A percentile compares a stretch with the other conserved stretches of the same genome.
Conservation (phyloP, 345 rosid species). For the Gossypium rotundifolium region DNA sequence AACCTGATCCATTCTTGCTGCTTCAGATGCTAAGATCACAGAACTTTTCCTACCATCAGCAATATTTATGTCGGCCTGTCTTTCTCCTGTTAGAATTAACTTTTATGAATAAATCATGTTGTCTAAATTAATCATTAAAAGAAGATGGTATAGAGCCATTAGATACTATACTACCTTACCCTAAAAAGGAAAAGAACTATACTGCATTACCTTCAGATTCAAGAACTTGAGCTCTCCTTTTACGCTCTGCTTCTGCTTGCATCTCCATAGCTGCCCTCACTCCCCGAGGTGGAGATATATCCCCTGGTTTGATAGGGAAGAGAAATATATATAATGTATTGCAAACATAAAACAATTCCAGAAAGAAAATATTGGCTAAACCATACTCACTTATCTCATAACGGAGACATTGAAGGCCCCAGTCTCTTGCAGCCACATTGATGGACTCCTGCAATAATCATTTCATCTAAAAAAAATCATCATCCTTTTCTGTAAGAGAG, state of each 20-base stretch:
- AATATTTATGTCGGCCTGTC: slow-evolving; percentile 65
- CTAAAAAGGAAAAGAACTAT: neutral
- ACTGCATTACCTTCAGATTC: slow-evolving; percentile 62
- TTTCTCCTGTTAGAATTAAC: slow-evolving; percentile 41
- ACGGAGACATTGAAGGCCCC: slow-evolving; percentile 95
- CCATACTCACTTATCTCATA: slow-evolving; percentile 79
- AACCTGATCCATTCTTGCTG: slow-evolving; percentile 60
- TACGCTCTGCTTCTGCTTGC: slow-evolving; percentile 99
- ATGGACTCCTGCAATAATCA: slow-evolving; percentile 62
- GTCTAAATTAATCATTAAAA: neutral
- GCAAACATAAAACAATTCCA: neutral
- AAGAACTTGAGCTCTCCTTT: slow-evolving; percentile 83
- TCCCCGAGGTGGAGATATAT: slow-evolving; percentile 90
- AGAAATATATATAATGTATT: neutral
- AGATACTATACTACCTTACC: slow-evolving; percentile 6
- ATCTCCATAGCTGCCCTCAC: slow-evolving; percentile 95
- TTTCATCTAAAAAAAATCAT: slow-evolving; percentile 6
- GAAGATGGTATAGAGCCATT: neutral
- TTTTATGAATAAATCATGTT: neutral
- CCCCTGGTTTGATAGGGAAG: slow-evolving; percentile 49
- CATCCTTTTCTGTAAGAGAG: neutral
- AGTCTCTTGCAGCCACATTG: slow-evolving; percentile 81
- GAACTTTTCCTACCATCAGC: slow-evolving; percentile 78
- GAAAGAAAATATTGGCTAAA: neutral
- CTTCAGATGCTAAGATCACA: slow-evolving; percentile 68